Evolutionary conservation across 441 rosid genomes (phyloP), one percentile per base, ranked within the genome.

Genomic region (Geranium incanum): DNA sequence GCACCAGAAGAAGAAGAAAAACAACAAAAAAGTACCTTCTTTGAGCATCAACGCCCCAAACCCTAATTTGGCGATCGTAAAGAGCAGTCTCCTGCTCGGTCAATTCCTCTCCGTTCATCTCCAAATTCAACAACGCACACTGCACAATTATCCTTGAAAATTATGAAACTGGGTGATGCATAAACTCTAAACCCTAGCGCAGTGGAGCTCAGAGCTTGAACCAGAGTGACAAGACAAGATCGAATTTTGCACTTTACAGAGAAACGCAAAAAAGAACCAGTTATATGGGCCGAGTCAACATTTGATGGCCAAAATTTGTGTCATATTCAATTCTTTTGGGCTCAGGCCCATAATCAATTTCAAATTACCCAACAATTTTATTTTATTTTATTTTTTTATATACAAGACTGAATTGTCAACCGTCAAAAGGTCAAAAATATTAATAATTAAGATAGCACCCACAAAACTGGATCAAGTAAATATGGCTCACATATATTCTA

Each of bases 21-120:
- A n/a, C n/a, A n/a, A n/a, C n/a, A n/a, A n/a, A n/a, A 68, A 52
- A 38, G 13, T 73, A 89, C 96, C 97, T 87, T 78, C 93, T 74
- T 71, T 93, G 98, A 77, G 97, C 97, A 83, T 86, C 87, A 66
- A 90, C 92, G 0, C 96, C 98, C 97, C 96, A 93, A 84, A 93
- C 97, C 89, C 96, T 88, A 83, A 91, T 89, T 72, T 89, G 96
- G 23, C 96, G 95, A 72, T 91, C 96, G 71, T 88, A 89, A 38
- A 91, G 69, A 16, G 96, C 98, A 69, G 97, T 91, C 72, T 93
- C 98, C 80, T 91, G 96, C 86, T 88, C 96, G 4, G 97, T 93
- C 71, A 93, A 78, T 84, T 91, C 88, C 73, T 91, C 97, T 19
- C 93, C 97, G 48, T 87, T 85, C 96, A 89, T 91, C 21, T 45